Conservation (phyloP, 2,329 filamentous ascomycete genomes). For the Exserohilum rostratum region DNA sequence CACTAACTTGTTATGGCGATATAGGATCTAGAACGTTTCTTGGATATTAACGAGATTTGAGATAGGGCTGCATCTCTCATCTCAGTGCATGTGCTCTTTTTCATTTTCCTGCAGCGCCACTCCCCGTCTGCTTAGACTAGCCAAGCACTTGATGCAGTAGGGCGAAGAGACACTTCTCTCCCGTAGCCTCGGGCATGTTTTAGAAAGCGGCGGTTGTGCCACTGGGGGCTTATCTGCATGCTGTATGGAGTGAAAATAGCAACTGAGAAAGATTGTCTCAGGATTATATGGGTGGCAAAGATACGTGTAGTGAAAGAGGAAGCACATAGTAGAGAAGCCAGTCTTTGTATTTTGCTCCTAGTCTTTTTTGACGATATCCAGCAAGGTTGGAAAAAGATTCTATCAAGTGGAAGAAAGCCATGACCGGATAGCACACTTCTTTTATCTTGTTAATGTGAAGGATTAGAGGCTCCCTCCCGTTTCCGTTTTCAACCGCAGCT, state of each 20-base stretch:
- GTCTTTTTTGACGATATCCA: too few relatives aligned
- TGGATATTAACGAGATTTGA: not conserved
- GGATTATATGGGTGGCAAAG: constrained; percentile 18
- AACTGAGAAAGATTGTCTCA: constrained; percentile 26
- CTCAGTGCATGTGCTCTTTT: not conserved
- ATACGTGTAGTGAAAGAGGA: constrained; percentile 26
- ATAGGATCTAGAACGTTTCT: not conserved
- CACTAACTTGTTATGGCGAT: not conserved
- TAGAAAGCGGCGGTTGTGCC: constrained; percentile 11
- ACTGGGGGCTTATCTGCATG: not conserved
- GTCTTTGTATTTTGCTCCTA: too few relatives aligned
- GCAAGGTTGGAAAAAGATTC: not conserved
- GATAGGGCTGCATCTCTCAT: not conserved
- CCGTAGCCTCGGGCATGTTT: constrained; percentile 21
- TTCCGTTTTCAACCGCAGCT: not conserved
- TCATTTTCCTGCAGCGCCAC: constrained; percentile 2
- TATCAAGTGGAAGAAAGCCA: not conserved
- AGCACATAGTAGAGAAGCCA: constrained; percentile 23
- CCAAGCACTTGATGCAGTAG: constrained; percentile 22
- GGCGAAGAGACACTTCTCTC: constrained; percentile 27
- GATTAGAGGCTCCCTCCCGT: not conserved
- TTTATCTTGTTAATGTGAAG: not conserved
- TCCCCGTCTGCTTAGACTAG: not conserved
- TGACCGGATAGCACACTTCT: not conserved
- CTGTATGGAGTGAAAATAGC: constrained; percentile 9